Conservation (phyloP, 805 yeast species). For the Nakazawaea peltata region DNA sequence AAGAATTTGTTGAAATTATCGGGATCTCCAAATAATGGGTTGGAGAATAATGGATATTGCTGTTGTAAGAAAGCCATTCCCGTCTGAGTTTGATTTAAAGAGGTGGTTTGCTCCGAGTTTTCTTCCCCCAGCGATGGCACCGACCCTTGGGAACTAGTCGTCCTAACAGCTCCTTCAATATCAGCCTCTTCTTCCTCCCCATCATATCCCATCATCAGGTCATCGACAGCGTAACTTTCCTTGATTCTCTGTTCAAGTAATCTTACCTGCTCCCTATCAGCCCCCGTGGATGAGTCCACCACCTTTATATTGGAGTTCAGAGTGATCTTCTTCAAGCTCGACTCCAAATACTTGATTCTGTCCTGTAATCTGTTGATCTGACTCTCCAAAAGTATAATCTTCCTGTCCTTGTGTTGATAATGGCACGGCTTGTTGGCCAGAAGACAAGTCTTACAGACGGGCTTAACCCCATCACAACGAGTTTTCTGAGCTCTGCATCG, state of each 20-base stretch:
- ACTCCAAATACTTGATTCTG: constrained; percentile 17
- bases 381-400: constrained; percentile 20
- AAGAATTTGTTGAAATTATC: constrained; percentile 6
- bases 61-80: not conserved
- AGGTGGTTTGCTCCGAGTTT: too few species aligned
- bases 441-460: constrained; percentile 20
- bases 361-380: constrained; percentile 18
- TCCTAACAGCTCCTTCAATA: constrained; percentile 1
- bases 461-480: constrained; percentile 37
- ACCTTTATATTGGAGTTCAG: constrained; percentile 3
- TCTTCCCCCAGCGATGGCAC: too few species aligned
- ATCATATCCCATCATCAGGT: not conserved
- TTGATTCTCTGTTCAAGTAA: not conserved
- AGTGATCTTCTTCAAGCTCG: constrained; percentile 8
- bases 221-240: not conserved
- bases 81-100: constrained; percentile 11
- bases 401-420: constrained; percentile 21
- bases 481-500: constrained; percentile 42
- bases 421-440: constrained; percentile 16
- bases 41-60: constrained; percentile 3
- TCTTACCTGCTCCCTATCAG: not conserved
- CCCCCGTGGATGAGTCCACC: constrained; percentile 11
- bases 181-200: constrained; percentile 1
- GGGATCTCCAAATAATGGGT: constrained; percentile 7
- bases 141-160: too few species aligned